phyloP scores from a whole-genome alignment of 768 basidiomycete genomes.

The Mycena floridula region DNA sequence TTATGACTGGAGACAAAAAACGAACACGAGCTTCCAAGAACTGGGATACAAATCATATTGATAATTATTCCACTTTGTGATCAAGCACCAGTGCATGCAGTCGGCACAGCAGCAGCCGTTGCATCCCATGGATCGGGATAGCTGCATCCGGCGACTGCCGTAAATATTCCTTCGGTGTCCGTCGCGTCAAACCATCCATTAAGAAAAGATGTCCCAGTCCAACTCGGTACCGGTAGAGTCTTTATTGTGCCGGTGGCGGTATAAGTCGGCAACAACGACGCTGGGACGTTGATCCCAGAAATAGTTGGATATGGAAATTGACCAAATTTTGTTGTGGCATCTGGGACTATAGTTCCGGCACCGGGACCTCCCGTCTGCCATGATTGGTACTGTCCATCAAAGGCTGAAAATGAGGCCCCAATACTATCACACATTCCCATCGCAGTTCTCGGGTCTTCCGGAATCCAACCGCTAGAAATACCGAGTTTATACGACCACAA shows the following conservation, averaged over 20 bases:
- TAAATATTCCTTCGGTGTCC: constrained; percentile 39
- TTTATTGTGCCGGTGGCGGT: constrained; percentile 47
- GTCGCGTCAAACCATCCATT: constrained; percentile 47
- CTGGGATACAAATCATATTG: too few relatives aligned
- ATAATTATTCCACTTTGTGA: too few relatives aligned
- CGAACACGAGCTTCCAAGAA: too few relatives aligned
- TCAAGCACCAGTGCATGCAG: too few relatives aligned
- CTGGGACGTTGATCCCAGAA: constrained; percentile 27
- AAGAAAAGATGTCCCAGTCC: constrained; percentile 36
- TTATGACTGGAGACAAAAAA: too few relatives aligned
- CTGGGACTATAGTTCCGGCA: constrained; percentile 45
- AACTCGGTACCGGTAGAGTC: constrained; percentile 45
- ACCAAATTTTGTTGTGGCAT: constrained; percentile 31
- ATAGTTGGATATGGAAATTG: constrained; percentile 57
- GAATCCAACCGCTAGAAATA: constrained; percentile 59
- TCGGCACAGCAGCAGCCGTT: constrained; percentile 26
- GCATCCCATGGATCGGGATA: constrained; percentile 47
- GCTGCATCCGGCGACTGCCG: constrained; percentile 39
- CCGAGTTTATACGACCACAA: constrained; percentile 73
- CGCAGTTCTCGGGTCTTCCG: constrained; percentile 53
- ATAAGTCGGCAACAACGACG: constrained; percentile 51
- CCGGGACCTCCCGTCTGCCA: constrained; percentile 60
- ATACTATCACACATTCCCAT: constrained; percentile 47
- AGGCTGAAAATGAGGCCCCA: constrained; percentile 26
- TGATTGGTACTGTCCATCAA: constrained; percentile 34